phyloP scores from a whole-genome alignment of 257 asterid species.

The Solanum raphanifolium region DNA sequence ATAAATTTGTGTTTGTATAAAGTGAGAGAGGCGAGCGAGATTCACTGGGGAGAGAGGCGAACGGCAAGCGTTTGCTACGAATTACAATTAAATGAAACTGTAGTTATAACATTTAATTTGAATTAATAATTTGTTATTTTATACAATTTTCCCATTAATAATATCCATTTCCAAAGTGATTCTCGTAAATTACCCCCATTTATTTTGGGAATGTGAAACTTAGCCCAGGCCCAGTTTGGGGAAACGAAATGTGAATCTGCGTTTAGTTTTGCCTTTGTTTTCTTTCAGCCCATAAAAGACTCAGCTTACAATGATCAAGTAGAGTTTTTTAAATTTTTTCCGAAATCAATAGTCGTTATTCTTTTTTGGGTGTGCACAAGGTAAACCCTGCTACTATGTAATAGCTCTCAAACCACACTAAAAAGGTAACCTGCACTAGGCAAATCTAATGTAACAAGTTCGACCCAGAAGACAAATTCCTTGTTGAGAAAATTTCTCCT shows the following conservation, averaged over 20 bases:
- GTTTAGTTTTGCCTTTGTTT: background rate
- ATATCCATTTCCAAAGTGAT: background rate
- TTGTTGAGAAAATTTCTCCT: too few relatives aligned
- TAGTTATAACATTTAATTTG: too few relatives aligned
- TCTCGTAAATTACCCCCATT: background rate
- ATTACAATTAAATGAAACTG: too few relatives aligned
- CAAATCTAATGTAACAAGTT: background rate
- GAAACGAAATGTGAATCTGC: background rate
- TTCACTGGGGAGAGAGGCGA: too few relatives aligned
- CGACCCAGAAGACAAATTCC: background rate
- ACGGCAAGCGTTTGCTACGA: too few relatives aligned
- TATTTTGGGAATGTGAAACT: background rate
- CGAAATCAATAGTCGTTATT: rapidly evolving
- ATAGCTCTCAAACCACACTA: too few relatives aligned
- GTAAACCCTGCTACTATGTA: rapidly evolving
- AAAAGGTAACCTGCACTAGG: rapidly evolving
- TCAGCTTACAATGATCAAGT: background rate
- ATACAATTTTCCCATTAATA: too few relatives aligned
- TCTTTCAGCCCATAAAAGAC: background rate
- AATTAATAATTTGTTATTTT: too few relatives aligned
- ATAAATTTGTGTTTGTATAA: too few relatives aligned
- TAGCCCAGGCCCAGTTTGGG: background rate
- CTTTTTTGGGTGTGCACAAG: too few relatives aligned
- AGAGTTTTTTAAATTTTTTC: too few relatives aligned
- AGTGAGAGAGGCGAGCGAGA: too few relatives aligned